phyloP scores from a whole-genome alignment of 208 protist genomes.

The Leishmania gerbilli region DNA sequence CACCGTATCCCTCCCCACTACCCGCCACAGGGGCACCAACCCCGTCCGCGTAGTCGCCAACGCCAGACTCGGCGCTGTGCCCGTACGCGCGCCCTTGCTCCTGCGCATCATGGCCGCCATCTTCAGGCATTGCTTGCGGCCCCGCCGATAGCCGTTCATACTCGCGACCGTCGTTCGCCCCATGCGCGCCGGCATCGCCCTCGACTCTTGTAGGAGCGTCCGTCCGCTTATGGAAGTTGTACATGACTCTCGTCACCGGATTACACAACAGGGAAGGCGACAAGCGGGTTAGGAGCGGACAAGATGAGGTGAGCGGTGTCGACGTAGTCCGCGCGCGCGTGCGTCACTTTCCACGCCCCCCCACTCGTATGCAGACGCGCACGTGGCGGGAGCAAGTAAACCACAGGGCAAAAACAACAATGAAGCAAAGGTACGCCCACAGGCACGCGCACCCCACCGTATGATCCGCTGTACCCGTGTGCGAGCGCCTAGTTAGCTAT shows the following conservation, averaged over 20 bases:
- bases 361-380: neutral
- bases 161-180: neutral
- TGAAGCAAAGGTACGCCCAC: neutral
- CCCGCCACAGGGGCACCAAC: neutral
- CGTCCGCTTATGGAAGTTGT: constrained; percentile 25
- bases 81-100: neutral
- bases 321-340: neutral
- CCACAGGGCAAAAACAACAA: constrained; percentile 9
- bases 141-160: neutral
- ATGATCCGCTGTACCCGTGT: neutral
- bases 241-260: constrained; percentile 17
- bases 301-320: neutral
- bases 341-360: too few species aligned
- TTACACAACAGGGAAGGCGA: neutral
- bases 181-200: neutral
- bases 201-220: neutral
- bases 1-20: neutral
- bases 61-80: neutral
- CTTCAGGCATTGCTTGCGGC: constrained; percentile 3
- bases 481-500: neutral
- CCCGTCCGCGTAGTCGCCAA: neutral
- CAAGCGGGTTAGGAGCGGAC: neutral
- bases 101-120: neutral
- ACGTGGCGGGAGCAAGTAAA: neutral
- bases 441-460: neutral